phyloP scores from a whole-genome alignment of 179 eudicot species.

The Camellia oleifera region DNA sequence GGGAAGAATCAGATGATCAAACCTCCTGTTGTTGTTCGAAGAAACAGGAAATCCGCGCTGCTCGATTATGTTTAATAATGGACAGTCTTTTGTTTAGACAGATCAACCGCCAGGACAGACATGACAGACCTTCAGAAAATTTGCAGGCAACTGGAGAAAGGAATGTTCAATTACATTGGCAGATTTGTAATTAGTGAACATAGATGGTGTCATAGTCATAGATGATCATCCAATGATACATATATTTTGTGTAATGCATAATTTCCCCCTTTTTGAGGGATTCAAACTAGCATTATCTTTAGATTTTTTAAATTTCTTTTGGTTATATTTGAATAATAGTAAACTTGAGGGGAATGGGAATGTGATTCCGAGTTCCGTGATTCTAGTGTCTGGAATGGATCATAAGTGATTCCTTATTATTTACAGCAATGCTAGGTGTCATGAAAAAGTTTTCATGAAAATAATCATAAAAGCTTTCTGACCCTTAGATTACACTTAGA shows the following conservation, averaged over 20 bases:
- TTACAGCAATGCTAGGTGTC: too few species aligned
- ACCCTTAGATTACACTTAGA: too few species aligned
- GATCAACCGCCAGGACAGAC: conserved; percentile 3
- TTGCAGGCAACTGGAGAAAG: not conserved
- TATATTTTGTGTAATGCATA: not conserved
- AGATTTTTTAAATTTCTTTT: too few species aligned
- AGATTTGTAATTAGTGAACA: not conserved
- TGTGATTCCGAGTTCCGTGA: too few species aligned
- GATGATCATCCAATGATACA: not conserved
- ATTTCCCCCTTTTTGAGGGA: not conserved
- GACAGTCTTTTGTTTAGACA: not conserved
- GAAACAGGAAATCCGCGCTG: not conserved
- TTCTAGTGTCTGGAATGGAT: too few species aligned
- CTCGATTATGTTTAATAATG: not conserved
- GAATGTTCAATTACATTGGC: not conserved
- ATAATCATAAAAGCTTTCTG: too few species aligned
- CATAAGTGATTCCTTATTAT: too few species aligned
- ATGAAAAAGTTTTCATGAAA: too few species aligned
- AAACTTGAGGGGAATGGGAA: too few species aligned
- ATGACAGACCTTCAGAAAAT: not conserved
- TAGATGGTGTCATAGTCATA: not conserved
- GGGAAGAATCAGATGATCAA: not conserved
- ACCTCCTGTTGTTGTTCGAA: not conserved
- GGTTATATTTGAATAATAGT: too few species aligned
- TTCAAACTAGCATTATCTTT: too few species aligned